Evolutionary conservation across 2,329 filamentous ascomycete genomes (phyloP), one percentile per base, ranked within the genome.

Genomic region (Pseudocercospora musae): DNA sequence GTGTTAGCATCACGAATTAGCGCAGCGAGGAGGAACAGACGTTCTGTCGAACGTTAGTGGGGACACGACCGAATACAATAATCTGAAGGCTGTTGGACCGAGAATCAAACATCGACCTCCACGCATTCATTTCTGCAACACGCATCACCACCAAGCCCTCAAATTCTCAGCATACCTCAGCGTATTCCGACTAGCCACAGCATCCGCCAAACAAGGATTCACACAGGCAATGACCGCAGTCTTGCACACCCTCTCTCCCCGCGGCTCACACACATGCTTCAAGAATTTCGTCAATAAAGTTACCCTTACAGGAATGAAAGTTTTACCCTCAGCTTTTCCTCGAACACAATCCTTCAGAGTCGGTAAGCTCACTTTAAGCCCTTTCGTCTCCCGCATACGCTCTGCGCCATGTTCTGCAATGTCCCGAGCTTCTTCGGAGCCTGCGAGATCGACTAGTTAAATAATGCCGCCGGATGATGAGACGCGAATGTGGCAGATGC

Each of bases 381-480:
- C 59, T 48, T 42, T 46, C 9, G 62, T 62, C 44, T 64, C 62
- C 1, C 58, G 52, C 59, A 62, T 64, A 2, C 59, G 59, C 7
- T 55, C 55, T 3, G 59, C 59, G 15, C 56, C 59, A 37, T 64
- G 62, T 25, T 48, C 23, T 4, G 55, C 42, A 27, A 62, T 40
- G 21, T 64, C 62, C 25, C 62, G 54, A 5, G 62, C 62, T 1
- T 59, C 59, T 57, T 64, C 62, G 5, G 62, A 64, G 2, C 62
- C 62, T 2, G 62, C 62, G 13, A 64, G 46, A 37, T 64, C 62
- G 18, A 64, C 42, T 6, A 64, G 62, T 31, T 62, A 64, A 18
- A 64, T 55, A 13, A 59, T 25, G 2, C 62, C 59, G 2, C 27
- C n/a, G 6, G 49, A 21, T 4, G 21, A 1, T 11, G 18, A 15